Conservation (phyloP, 1,284 basidiomycete genomes). For the Anthracocystis walkeri region DNA sequence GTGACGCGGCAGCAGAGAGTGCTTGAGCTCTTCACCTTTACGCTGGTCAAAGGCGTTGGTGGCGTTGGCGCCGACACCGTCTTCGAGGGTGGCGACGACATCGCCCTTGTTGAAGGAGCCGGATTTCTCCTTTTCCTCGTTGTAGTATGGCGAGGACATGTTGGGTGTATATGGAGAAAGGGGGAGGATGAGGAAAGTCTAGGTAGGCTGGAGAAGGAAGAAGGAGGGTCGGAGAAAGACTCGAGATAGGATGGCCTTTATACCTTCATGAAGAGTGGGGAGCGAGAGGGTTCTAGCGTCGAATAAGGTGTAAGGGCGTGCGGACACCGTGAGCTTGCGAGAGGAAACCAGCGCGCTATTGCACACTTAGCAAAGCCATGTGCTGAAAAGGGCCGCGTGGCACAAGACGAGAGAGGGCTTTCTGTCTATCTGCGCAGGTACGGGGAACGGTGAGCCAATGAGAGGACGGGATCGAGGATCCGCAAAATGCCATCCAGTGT, state of each 20-base stretch:
- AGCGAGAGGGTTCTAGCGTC: background rate
- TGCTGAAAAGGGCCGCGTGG: background rate
- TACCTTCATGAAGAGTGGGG: conserved; percentile 15
- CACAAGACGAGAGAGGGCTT: conserved; percentile 19
- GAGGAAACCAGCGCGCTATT: background rate
- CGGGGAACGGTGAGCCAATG: conserved; percentile 38
- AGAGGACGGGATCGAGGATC: conserved; percentile 7
- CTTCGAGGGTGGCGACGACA: conserved; percentile 44
- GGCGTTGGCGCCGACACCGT: conserved; percentile 26
- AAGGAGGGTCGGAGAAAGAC: background rate
- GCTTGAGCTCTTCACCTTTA: conserved; percentile 56
- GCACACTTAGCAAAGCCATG: background rate
- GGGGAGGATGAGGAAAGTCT: background rate
- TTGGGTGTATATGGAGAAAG: background rate
- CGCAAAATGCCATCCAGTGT: no score
- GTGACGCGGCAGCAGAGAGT: conserved; percentile 53
- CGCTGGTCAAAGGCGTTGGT: conserved; percentile 51
- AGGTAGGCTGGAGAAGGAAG: background rate
- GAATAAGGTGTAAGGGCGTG: background rate
- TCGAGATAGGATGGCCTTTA: conserved; percentile 14
- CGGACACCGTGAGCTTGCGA: background rate
- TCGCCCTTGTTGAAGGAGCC: conserved; percentile 34
- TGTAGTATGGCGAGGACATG: conserved; percentile 36
- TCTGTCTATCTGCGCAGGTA: background rate
- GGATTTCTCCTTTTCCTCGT: conserved; percentile 44